Base-by-base conservation (phyloP, 2,329 filamentous ascomycete genomes). In the Penicillium decumbens region DNA sequence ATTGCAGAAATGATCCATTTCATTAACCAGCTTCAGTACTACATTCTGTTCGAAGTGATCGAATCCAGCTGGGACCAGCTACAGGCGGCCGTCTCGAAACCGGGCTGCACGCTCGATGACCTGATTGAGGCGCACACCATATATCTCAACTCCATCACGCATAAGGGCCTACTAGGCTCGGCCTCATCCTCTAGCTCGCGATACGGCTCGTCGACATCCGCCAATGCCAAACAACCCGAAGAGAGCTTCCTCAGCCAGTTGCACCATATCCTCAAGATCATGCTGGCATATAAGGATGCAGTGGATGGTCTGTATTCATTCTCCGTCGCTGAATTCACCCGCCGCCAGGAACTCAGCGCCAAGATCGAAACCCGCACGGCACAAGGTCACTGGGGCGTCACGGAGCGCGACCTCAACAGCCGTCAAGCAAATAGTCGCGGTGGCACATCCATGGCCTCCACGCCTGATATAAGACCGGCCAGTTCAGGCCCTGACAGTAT, bases 1-100 rank as follows among this genome's bases (percentile, higher is more conserved):
- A 83, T 97, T 32, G 91, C 92, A 10, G 95, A 98, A 71, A 98
- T 98, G 93, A 89, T 97, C 13, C 95, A 98, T 69, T 97, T 98
- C 65, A 85, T 97, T 64, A 89, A 89, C 56, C 93, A 98, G 71
- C 79, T 98, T 12, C 93, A 98, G 70, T 96, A 97, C 74, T 98
- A 98, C 69, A 96, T 98, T 59, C 79, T 98, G 8, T 98, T 97
- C 65, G 93, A 98, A 70, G 93, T 98, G 59, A 97, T 98, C 60
- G 93, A 98, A 70, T 87, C 88, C 30, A 93, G 89, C 42, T 98
- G 93, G 95, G 88, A 88, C 54, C 87, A 92, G 65, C 80, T 98
- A 2, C 88, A 96, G 69, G 80, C 82, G 25, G 86, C 87, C 28
- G 85, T 97, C 54, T 83, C 81, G 47, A 89, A 88, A 66, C 89